Conservation (phyloP, 768 basidiomycete species). For the Lactifluus pinguis region DNA sequence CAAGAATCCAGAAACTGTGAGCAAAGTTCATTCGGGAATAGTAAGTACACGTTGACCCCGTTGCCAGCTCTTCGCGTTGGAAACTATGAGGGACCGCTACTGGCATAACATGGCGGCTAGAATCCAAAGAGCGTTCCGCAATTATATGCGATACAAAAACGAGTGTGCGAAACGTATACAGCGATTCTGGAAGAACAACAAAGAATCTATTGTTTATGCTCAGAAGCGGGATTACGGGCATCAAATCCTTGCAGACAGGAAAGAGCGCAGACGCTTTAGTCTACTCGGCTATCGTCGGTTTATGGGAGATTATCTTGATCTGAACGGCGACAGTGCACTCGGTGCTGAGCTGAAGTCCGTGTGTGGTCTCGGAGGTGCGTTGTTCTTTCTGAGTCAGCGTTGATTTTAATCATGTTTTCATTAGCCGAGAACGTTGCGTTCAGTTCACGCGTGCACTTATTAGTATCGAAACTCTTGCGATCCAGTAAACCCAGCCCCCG, state of each 20-base stretch:
- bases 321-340: constrained; percentile 72
- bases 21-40: constrained; percentile 20
- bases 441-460: constrained; percentile 69
- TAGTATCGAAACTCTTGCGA: constrained; percentile 77
- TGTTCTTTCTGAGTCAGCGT: neutral
- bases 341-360: constrained; percentile 66
- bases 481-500: constrained; percentile 91
- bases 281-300: constrained; percentile 90
- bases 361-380: constrained; percentile 66
- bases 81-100: constrained; percentile 97
- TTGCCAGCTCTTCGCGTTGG: constrained; percentile 83
- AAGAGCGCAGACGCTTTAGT: constrained; percentile 91
- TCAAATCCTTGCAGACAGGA: constrained; percentile 80
- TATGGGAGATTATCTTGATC: constrained; percentile 91
- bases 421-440: constrained; percentile 79
- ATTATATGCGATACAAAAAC: constrained; percentile 91
- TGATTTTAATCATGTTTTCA: neutral
- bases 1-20: constrained; percentile 95
- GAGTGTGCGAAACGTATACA: constrained; percentile 95
- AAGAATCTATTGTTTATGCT: constrained; percentile 82
- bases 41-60: neutral
- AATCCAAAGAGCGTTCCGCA: constrained; percentile 93
- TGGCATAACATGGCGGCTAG: constrained; percentile 99
- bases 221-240: constrained; percentile 94
- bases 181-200: constrained; percentile 98